Evolutionary conservation across 2,329 filamentous ascomycete species (phyloP).

Genomic region (Colletotrichum sp.): DNA sequence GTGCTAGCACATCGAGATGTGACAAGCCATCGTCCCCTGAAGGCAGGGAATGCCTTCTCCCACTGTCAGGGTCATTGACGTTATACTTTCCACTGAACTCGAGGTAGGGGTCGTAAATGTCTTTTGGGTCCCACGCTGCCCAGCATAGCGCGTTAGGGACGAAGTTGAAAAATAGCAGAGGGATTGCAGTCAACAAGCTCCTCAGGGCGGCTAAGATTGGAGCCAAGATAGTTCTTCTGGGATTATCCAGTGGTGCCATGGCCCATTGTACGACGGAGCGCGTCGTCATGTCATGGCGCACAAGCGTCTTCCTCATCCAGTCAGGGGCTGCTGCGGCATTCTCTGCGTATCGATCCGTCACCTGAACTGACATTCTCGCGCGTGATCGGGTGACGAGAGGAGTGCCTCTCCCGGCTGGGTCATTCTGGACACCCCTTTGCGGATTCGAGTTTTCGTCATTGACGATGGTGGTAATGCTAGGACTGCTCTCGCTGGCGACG

Average conservation of each 20-base stretch:
- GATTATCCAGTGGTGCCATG: neutral
- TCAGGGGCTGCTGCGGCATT: neutral
- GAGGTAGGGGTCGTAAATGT: neutral
- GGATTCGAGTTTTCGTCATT: neutral
- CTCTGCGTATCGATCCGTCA: neutral
- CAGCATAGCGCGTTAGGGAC: neutral
- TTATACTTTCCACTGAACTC: neutral
- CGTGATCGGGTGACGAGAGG: neutral
- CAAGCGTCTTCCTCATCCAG: neutral
- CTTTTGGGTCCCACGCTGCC: neutral
- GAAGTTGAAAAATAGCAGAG: neutral
- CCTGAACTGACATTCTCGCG: neutral
- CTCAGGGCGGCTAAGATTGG: neutral
- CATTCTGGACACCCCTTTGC: neutral
- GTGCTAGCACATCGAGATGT: neutral
- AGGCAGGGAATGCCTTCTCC: neutral
- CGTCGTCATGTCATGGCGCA: neutral
- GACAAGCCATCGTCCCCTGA: neutral
- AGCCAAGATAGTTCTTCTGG: neutral
- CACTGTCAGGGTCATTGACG: neutral
- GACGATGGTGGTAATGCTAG: neutral
- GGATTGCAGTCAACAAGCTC: neutral
- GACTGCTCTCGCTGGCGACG: neutral
- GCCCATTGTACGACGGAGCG: neutral
- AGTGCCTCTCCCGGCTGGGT: neutral